Percentiles rank a stretch among this genome's conserved stretches.
These are phyloP conservation scores for Lichenothelia convexa DNA, from an alignment of 495 filamentous ascomycete genomes.

Conservation along the genomic window DNA sequence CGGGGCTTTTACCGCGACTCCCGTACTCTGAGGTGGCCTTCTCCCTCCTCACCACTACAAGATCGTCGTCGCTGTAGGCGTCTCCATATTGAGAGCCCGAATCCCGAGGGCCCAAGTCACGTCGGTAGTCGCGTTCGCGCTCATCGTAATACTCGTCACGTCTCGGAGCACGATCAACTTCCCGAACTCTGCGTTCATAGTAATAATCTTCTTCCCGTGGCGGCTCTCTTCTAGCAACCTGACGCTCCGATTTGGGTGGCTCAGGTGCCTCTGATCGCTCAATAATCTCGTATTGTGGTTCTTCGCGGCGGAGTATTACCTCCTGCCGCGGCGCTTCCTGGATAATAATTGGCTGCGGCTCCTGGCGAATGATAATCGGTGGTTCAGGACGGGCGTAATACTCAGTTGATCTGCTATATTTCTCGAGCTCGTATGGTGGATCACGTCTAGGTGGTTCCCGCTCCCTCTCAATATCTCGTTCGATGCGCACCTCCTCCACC, in stretches of 20 bases:
- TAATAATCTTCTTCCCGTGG: slow-evolving; percentile 43
- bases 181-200: slow-evolving; percentile 40
- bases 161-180: slow-evolving; percentile 20
- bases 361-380: slow-evolving; percentile 52
- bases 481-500: slow-evolving; percentile 16
- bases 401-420: slow-evolving; percentile 48
- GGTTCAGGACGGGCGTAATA: slow-evolving; percentile 33
- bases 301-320: slow-evolving; percentile 38
- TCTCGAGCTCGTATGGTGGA: slow-evolving; percentile 35
- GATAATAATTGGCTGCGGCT: slow-evolving; percentile 54
- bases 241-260: slow-evolving; percentile 29
- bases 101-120: slow-evolving; percentile 40
- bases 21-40: slow-evolving; percentile 11
- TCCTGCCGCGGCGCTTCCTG: slow-evolving; percentile 53
- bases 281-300: slow-evolving; percentile 50
- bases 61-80: slow-evolving; percentile 43
- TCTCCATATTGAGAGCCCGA: slow-evolving; percentile 35
- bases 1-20: slow-evolving; percentile 38
- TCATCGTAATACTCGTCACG: slow-evolving; percentile 27
- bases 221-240: slow-evolving; percentile 24
- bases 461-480: slow-evolving; percentile 16
- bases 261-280: slow-evolving; percentile 36
- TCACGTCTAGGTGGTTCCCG: slow-evolving; percentile 3
- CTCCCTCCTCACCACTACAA: slow-evolving; percentile 38
- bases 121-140: slow-evolving; percentile 23